These are phyloP conservation scores for Xeromyces bisporus DNA, from an alignment of 495 filamentous ascomycete species.

Conservation along the genomic window DNA sequence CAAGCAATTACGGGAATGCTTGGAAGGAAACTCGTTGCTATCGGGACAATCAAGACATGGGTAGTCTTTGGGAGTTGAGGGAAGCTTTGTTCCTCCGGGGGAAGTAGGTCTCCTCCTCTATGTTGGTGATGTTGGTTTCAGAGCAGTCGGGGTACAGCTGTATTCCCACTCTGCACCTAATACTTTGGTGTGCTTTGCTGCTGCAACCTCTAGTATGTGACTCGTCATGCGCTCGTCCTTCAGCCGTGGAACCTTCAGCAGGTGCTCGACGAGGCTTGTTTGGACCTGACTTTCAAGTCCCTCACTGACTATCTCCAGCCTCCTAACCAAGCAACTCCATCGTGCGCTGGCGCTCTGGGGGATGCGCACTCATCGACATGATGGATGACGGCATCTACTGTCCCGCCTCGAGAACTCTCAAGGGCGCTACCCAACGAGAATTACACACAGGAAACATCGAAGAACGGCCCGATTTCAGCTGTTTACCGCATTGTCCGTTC, in stretches of 20 bases:
- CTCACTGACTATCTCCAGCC: slow-evolving; percentile 88
- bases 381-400: slow-evolving; percentile 77
- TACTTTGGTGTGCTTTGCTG: too few relatives aligned
- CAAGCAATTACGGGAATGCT: slow-evolving; percentile 25
- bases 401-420: slow-evolving; percentile 65
- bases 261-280: slow-evolving; percentile 64
- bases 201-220: too few relatives aligned
- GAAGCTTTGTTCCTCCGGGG: slow-evolving; percentile 25
- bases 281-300: slow-evolving; percentile 93
- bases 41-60: slow-evolving; percentile 39
- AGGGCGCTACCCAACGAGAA: slow-evolving; percentile 44
- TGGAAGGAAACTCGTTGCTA: slow-evolving; percentile 36
- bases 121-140: not conserved
- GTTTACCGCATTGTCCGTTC: too few relatives aligned
- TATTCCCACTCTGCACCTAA: not conserved
- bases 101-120: slow-evolving; percentile 2
- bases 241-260: too few relatives aligned
- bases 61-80: slow-evolving; percentile 35
- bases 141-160: not conserved
- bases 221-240: too few relatives aligned
- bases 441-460: slow-evolving; percentile 54
- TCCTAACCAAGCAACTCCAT: slow-evolving; percentile 82
- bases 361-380: slow-evolving; percentile 93
- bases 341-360: slow-evolving; percentile 76
- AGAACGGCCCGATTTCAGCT: slow-evolving; percentile 27